Conservation (phyloP, 805 yeast species). For the Barnettozyma wickerhamii region DNA sequence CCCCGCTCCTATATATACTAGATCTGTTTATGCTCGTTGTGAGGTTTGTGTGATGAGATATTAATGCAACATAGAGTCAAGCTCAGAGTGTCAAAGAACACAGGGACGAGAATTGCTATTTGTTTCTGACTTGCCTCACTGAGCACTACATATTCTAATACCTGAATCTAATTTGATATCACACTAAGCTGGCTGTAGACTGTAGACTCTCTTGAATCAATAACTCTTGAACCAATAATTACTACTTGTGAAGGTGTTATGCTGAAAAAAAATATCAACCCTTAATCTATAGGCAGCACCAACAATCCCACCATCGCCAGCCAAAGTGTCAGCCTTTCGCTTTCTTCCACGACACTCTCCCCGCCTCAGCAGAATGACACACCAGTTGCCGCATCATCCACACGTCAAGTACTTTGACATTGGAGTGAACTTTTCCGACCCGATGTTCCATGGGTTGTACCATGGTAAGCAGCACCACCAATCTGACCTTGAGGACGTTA, state of each 20-base stretch:
- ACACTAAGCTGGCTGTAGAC: no score
- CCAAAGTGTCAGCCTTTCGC: neutral
- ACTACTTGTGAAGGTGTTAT: no score
- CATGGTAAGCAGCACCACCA: conserved; percentile 66
- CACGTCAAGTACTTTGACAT: conserved; percentile 33
- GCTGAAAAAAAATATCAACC: neutral
- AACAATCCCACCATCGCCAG: neutral
- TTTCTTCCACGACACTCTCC: neutral
- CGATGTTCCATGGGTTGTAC: conserved; percentile 81
- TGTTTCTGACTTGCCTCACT: conserved; percentile 15
- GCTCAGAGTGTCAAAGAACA: conserved; percentile 60
- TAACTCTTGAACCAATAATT: no score
- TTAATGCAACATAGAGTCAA: conserved; percentile 84
- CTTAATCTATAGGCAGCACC: neutral
- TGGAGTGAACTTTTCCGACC: conserved; percentile 80
- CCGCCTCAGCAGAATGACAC: neutral
- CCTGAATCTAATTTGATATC: no score
- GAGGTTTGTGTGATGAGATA: conserved; percentile 58
- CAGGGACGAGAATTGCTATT: conserved; percentile 70
- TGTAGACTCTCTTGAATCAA: neutral
- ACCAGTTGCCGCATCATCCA: neutral
- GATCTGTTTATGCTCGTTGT: neutral
- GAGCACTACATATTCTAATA: no score
- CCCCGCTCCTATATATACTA: neutral
- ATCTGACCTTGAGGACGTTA: conserved; percentile 58